Evolutionary conservation across 352 stramenopile genomes (phyloP), one percentile per base, ranked within the genome.

Genomic region (Globisporangium nagaii): DNA sequence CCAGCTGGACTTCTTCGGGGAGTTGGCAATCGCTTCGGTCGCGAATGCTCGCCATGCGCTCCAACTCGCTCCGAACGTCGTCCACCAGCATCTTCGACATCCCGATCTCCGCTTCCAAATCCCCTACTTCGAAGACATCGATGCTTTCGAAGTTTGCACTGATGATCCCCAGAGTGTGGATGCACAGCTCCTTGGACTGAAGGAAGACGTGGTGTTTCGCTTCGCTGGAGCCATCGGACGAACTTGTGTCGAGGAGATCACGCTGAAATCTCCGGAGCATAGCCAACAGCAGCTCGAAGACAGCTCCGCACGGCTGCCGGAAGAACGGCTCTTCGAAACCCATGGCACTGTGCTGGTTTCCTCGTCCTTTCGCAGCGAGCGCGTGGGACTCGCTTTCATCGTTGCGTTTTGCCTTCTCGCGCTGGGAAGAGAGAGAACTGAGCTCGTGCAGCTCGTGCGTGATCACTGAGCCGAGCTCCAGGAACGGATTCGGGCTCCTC

Each of bases 261-360:
- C 20, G 13, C 36, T 65, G 60, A 25, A 81, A 79, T 43, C 46
- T 57, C 28, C 63, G 42, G n/a, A 94, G 63, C 46, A 92, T 75
- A 1, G 41, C 48, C 35, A 89, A 46, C 0, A 91, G 40, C 41
- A 83, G 50, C 3, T 57, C 49, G 46, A 95, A 71, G 20, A 84
- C 71, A 13, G 79, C 57, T 24, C 71, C 69, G 35, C 59, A 78
- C 7, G 84, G 84, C 39, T 95, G 84, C 0, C 81, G 68, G 31
- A 68, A 86, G 58, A 88, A 95, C 0, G 84, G 78, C 35, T 90
- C 79, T 58, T 95, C 82, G 59, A 95, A 93, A 10, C 60, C 60
- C 46, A 75, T 40, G 27, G 5, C 39, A 12, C 32, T 35, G 35
- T 8, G 39, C 36, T 31, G 49, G 17, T 30, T 57, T 6, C 28